Conservation (phyloP, 2,329 filamentous ascomycete genomes). For the Diplocarpon mali region DNA sequence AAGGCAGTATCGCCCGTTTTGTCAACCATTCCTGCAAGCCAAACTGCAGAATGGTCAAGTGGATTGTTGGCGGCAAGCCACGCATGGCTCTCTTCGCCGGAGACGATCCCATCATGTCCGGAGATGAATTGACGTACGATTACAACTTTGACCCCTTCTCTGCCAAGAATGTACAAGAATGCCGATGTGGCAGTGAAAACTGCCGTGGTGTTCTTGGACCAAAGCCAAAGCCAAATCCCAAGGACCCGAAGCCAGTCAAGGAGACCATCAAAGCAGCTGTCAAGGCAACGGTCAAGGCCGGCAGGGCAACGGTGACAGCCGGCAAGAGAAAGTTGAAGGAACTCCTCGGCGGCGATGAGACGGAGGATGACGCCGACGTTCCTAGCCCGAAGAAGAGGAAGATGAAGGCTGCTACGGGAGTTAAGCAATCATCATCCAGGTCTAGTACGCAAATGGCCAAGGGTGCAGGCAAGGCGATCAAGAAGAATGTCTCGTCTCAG, state of each 20-base stretch:
- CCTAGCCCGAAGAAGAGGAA: conserved; percentile 36
- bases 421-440: conserved; percentile 28
- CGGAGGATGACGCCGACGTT: conserved; percentile 13
- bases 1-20: conserved; percentile 90
- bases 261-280: conserved; percentile 30
- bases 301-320: conserved; percentile 8
- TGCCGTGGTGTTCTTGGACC: conserved; percentile 55
- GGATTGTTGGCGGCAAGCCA: conserved; percentile 87
- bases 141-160: conserved; percentile 64
- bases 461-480: conserved; percentile 29
- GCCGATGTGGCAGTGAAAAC: conserved; percentile 51
- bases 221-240: conserved; percentile 32
- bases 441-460: conserved; percentile 28
- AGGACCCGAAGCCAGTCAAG: conserved; percentile 41
- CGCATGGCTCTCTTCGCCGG: conserved; percentile 96
- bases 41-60: conserved; percentile 97
- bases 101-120: conserved; percentile 79
- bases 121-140: conserved; percentile 94
- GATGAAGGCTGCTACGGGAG: conserved; percentile 31
- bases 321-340: conserved; percentile 48
- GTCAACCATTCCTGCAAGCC: conserved; percentile 96
- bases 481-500: conserved; percentile 29
- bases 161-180: conserved; percentile 56
- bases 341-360: conserved; percentile 30
- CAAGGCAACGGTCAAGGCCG: conserved; percentile 25